Conservation (phyloP, 495 filamentous ascomycete species). For the Penicillium salamii region DNA sequence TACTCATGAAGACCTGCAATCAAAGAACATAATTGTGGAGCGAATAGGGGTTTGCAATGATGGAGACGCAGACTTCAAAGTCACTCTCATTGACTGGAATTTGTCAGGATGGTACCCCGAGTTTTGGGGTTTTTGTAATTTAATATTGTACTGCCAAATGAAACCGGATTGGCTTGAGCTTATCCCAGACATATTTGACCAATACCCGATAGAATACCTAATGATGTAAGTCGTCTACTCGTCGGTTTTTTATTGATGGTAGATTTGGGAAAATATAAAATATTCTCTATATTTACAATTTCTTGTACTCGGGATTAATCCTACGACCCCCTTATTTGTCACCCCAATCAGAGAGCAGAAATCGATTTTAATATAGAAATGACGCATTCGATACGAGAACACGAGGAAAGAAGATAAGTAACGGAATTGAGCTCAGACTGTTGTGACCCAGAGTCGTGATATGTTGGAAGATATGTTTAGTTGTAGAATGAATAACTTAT, state of each 20-base stretch:
- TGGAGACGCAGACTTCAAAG: slow-evolving; percentile 11
- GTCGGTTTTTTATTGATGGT: slow-evolving; percentile 17
- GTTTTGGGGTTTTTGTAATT: slow-evolving; percentile 48
- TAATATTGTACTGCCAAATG: slow-evolving; percentile 14
- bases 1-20: slow-evolving; percentile 31
- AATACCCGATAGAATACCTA: slow-evolving; percentile 2
- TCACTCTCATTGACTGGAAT: slow-evolving; percentile 50
- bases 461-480: no score
- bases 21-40: slow-evolving; percentile 33
- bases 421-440: no score
- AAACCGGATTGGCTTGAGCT: slow-evolving; percentile 24
- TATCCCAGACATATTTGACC: slow-evolving; percentile 19
- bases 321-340: no score
- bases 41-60: not conserved
- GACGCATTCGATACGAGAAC: no score
- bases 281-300: no score
- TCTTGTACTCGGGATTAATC: no score
- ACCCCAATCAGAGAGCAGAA: no score
- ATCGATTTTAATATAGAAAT: no score
- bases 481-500: no score
- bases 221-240: slow-evolving; percentile 23
- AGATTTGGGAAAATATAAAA: no score
- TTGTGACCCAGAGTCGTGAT: no score
- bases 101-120: slow-evolving; percentile 46
- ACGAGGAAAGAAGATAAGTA: no score